Conservation (phyloP, 83 land plant species). For the Diphasiastrum complanatum region DNA sequence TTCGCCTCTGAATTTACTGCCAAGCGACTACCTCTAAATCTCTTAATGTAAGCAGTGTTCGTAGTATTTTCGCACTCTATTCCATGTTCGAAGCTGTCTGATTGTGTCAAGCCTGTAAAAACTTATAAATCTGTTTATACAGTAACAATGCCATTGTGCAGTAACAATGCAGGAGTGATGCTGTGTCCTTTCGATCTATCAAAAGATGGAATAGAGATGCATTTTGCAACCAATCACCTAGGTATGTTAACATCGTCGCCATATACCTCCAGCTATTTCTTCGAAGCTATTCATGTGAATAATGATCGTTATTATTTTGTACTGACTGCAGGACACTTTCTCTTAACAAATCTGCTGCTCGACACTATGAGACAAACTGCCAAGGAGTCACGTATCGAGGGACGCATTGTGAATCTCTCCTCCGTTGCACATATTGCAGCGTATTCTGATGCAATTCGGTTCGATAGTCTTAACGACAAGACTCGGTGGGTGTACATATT, state of each 20-base stretch:
- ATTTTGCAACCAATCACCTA: constrained; percentile 3
- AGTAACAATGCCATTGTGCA: background rate
- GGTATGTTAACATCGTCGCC: background rate
- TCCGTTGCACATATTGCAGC: constrained; percentile 1
- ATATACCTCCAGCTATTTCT: constrained; percentile 1
- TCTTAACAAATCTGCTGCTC: constrained; percentile 9
- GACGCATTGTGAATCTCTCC: constrained; percentile 13
- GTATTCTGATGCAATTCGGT: constrained; percentile 6
- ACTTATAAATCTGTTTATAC: background rate
- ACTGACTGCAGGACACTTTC: constrained; percentile 6
- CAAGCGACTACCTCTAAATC: constrained; percentile 1
- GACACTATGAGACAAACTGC: constrained; percentile 10
- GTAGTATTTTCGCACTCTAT: background rate
- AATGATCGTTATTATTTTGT: background rate
- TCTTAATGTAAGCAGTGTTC: constrained; percentile 12
- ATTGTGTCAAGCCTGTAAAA: background rate
- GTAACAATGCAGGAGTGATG: constrained; percentile 7
- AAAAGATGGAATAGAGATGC: background rate
- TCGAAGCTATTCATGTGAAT: background rate
- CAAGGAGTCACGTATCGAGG: background rate
- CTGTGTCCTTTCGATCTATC: background rate
- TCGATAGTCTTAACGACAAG: constrained; percentile 1
- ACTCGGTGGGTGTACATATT: no score
- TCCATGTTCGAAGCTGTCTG: background rate
- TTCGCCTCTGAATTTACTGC: background rate